Percentiles rank a stretch among this genome's conserved stretches.
phyloP scores from a whole-genome alignment of 192 early-diverging fungal species.

The Gamsiella multidivaricata region DNA sequence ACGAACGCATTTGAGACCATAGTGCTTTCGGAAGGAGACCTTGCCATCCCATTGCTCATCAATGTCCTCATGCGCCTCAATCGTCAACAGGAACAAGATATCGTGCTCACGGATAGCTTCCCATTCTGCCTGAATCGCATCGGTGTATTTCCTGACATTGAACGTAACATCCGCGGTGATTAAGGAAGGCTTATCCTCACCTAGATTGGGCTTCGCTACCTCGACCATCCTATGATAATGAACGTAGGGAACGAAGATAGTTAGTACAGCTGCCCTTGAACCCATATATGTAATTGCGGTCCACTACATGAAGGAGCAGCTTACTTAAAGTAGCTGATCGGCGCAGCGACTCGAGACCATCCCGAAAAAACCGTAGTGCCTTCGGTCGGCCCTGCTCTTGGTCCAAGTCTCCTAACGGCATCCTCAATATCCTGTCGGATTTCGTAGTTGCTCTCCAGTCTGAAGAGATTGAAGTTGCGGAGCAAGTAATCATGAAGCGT shows the following conservation, averaged over 20 bases:
- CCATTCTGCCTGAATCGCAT: slow-evolving; percentile 89
- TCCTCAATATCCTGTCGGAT: slow-evolving; percentile 93
- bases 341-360: slow-evolving; percentile 93
- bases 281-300: background rate
- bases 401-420: slow-evolving; percentile 83
- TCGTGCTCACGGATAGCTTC: slow-evolving; percentile 85
- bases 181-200: slow-evolving; percentile 72
- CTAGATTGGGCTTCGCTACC: slow-evolving; percentile 76
- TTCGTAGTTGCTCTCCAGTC: slow-evolving; percentile 83
- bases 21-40: slow-evolving; percentile 67
- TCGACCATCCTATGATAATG: slow-evolving; percentile 71
- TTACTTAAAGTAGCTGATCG: slow-evolving; percentile 70
- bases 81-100: slow-evolving; percentile 86
- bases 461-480: slow-evolving; percentile 86
- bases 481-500: slow-evolving; percentile 91
- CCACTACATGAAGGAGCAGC: background rate
- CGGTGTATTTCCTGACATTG: slow-evolving; percentile 72
- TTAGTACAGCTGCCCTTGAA: too few relatives aligned
- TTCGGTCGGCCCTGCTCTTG: slow-evolving; percentile 63
- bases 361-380: slow-evolving; percentile 83
- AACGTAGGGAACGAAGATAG: too few relatives aligned
- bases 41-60: slow-evolving; percentile 57
- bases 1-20: slow-evolving; percentile 84
- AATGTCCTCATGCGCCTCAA: slow-evolving; percentile 66
- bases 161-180: slow-evolving; percentile 88